Evolutionary conservation across 1,284 basidiomycete genomes (phyloP), one percentile per base, ranked within the genome.

Genomic region (Tilletiaria anomala): DNA sequence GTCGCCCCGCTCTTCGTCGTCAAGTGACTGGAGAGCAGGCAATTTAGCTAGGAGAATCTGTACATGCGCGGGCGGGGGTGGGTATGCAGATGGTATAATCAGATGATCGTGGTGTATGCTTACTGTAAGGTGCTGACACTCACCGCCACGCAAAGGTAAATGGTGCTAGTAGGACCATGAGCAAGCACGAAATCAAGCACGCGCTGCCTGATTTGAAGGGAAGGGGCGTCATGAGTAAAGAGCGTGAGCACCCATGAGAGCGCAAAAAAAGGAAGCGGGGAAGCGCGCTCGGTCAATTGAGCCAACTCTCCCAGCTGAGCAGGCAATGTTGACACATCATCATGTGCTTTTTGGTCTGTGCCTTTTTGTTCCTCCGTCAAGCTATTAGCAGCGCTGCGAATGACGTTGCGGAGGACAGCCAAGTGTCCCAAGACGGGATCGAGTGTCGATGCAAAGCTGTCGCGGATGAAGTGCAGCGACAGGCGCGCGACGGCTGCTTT

Each of bases 191-290:
- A 93, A 68, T 91, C 87, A 63, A 91, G 86, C 35, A 87, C 76
- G 47, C 85, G 78, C 66, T 88, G 85, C 22, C 86, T 81, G 19
- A 45, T 35, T 3, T 11, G 36, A 17, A 87, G 32, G 15, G 40
- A 76, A 2, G 78, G 74, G 17, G 89, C 73, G 56, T 91, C 86
- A 66, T 94, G 88, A 4, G 87, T 80, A 68, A 93, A 83, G 21
- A 93, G 73, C 0, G 87, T 91, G 29, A 94, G 72, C 29, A 93
- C 75, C 70, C 88, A 86, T 10, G 86, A 83, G 6, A 94, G 74
- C 0, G 86, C 84, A 61, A 82, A 87, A 66, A 82, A 85, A 0
- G 84, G 85, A 2, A 86, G 70, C 0, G 80, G 78, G 0, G 79
- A n/a, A n/a, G n/a, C n/a, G n/a, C n/a, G n/a, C n/a, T n/a, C n/a